phyloP scores from a whole-genome alignment of 2,329 filamentous ascomycete genomes.

The Penicillium sp. region DNA sequence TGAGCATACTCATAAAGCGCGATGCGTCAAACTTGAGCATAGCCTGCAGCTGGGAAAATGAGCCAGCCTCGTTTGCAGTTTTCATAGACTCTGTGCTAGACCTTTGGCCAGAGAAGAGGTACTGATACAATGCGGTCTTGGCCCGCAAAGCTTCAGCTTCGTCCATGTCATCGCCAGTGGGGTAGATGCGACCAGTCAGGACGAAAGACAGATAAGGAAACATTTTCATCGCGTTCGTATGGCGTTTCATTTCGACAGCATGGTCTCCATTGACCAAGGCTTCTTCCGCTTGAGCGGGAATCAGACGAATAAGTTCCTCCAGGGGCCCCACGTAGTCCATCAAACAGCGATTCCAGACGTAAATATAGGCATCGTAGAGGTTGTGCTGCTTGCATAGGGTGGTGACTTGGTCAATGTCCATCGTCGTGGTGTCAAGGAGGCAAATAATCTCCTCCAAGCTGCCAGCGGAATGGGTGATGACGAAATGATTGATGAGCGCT shows the following conservation, averaged over 20 bases:
- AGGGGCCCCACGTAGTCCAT: conserved; percentile 88
- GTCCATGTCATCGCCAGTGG: conserved; percentile 73
- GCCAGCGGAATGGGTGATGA: conserved; percentile 70
- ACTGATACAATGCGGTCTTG: conserved; percentile 88
- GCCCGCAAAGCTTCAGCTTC: conserved; percentile 73
- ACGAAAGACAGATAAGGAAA: conserved; percentile 94
- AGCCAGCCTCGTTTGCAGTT: conserved; percentile 61
- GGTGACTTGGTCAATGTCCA: conserved; percentile 94
- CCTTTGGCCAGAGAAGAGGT: conserved; percentile 79
- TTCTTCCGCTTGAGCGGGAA: conserved; percentile 25
- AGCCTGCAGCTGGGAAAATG: conserved; percentile 81
- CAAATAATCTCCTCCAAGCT: conserved; percentile 93
- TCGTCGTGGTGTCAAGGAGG: conserved; percentile 82
- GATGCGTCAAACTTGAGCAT: conserved; percentile 86
- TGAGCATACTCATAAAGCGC: conserved; percentile 91
- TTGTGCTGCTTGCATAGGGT: conserved; percentile 86
- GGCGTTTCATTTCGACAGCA: conserved; percentile 58
- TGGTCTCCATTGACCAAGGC: conserved; percentile 44
- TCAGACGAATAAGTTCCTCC: conserved; percentile 69
- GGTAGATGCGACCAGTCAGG: conserved; percentile 87
- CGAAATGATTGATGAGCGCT: conserved; percentile 78
- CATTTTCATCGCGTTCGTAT: conserved; percentile 76
- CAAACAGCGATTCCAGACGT: conserved; percentile 93
- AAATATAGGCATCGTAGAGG: conserved; percentile 92
- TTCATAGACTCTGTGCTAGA: conserved; percentile 15